Conservation (phyloP, 148 eudicot species). For the Rhododendron kiyosumense region DNA sequence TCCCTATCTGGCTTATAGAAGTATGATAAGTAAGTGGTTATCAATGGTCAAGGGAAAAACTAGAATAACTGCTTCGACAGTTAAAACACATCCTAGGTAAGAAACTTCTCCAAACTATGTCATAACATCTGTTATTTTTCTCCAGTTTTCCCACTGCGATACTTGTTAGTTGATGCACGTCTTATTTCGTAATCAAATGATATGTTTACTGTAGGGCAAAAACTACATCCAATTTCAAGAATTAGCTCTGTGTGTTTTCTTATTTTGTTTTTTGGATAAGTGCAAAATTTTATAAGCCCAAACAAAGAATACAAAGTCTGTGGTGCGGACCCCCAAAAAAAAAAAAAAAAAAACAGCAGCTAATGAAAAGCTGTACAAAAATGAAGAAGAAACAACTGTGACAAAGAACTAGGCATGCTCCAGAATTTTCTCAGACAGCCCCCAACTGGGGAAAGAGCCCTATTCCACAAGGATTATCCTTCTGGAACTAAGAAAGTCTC, state of each 20-base stretch:
- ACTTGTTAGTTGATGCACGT: not conserved
- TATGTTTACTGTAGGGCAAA: not conserved
- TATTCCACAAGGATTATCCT: no score
- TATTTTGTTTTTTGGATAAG: not conserved
- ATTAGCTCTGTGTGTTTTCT: not conserved
- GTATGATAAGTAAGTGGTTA: not conserved
- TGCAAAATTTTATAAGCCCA: not conserved
- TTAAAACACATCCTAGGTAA: not conserved
- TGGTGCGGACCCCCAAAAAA: no score
- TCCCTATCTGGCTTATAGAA: not conserved
- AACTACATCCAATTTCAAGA: not conserved
- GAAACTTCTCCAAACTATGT: not conserved
- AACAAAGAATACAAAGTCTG: not conserved
- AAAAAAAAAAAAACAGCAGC: not conserved
- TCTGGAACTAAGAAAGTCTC: no score
- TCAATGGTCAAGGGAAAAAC: not conserved
- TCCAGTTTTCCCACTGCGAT: not conserved
- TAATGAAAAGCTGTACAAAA: no score
- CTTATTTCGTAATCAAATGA: not conserved
- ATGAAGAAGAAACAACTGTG: not conserved
- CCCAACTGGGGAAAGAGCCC: not conserved
- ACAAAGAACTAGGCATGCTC: not conserved
- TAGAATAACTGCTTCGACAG: not conserved
- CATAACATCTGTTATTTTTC: not conserved
- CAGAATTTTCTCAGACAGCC: not conserved